phyloP scores from a whole-genome alignment of 306 rosid genomes.

The Dalbergia cochinchinensis region DNA sequence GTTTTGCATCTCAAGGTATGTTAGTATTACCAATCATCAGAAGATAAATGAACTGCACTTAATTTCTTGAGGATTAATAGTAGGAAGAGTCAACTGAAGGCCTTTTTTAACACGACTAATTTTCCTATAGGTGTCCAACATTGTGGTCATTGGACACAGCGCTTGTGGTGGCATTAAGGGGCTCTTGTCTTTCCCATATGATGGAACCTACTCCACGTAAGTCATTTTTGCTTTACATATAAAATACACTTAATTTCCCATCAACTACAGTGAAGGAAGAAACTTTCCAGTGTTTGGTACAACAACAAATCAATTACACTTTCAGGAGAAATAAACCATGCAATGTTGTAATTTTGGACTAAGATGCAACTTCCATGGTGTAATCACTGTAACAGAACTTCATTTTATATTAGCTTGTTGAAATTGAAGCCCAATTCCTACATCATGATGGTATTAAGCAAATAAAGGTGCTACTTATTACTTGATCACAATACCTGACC shows the following conservation, averaged over 20 bases:
- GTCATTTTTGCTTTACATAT: constrained; percentile 17
- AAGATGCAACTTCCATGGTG: not conserved
- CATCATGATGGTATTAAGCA: not conserved
- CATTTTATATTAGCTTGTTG: not conserved
- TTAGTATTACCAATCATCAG: constrained; percentile 34
- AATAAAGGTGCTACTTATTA: not conserved
- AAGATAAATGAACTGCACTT: constrained; percentile 9
- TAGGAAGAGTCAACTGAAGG: not conserved
- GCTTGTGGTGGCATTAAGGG: constrained; percentile 98
- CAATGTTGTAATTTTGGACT: not conserved
- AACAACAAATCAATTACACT: not conserved
- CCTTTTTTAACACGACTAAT: not conserved
- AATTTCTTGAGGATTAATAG: not conserved
- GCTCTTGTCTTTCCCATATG: constrained; percentile 70
- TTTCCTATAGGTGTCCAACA: constrained; percentile 69
- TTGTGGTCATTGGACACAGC: constrained; percentile 80
- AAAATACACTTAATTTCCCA: not conserved
- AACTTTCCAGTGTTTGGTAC: not conserved
- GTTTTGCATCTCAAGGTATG: constrained; percentile 94
- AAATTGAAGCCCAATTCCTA: not conserved
- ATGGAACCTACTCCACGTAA: constrained; percentile 80
- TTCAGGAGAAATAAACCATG: not conserved
- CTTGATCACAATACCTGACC: too few relatives aligned
- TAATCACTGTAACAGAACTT: not conserved
- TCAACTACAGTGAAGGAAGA: not conserved